These are phyloP conservation scores for Sporothrix brunneoviolacea DNA, from an alignment of 2,329 filamentous ascomycete species.

Conservation along the genomic window DNA sequence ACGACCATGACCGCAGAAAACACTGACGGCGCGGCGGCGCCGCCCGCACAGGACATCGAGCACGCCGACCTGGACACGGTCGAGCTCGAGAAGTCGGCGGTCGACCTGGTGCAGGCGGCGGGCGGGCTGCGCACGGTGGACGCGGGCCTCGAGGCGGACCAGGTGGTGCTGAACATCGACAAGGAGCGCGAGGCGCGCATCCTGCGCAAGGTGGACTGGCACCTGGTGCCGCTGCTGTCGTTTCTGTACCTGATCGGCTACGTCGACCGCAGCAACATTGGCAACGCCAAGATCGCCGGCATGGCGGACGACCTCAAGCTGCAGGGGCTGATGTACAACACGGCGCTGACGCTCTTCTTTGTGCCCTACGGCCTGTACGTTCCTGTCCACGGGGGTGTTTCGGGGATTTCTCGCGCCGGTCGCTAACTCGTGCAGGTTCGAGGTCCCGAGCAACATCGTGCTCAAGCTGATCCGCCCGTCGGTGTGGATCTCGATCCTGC, in stretches of 20 bases:
- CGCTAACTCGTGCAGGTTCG: no score
- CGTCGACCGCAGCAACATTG: conserved; percentile 19
- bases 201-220: conserved; percentile 15
- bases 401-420: neutral
- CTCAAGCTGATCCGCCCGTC: conserved; percentile 33
- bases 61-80: neutral
- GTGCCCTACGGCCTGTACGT: conserved; percentile 16
- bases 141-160: conserved; percentile 8
- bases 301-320: conserved; percentile 14
- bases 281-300: conserved; percentile 17
- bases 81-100: conserved; percentile 2
- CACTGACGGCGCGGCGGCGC: neutral
- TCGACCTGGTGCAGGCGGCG: neutral
- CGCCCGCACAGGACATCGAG: conserved; percentile 4
- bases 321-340: conserved; percentile 15
- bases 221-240: conserved; percentile 14
- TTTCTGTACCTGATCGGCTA: conserved; percentile 17
- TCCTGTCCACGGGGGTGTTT: neutral
- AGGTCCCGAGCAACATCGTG: conserved; percentile 37
- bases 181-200: conserved; percentile 10
- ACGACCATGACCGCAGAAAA: neutral
- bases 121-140: conserved; percentile 12
- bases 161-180: conserved; percentile 8
- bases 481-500: conserved; percentile 31
- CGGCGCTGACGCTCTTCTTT: conserved; percentile 18